A percentile compares a stretch with the other conserved stretches of the same genome.
Conservation (phyloP, 2,329 filamentous ascomycete genomes). For the Xylariaceae sp. region DNA sequence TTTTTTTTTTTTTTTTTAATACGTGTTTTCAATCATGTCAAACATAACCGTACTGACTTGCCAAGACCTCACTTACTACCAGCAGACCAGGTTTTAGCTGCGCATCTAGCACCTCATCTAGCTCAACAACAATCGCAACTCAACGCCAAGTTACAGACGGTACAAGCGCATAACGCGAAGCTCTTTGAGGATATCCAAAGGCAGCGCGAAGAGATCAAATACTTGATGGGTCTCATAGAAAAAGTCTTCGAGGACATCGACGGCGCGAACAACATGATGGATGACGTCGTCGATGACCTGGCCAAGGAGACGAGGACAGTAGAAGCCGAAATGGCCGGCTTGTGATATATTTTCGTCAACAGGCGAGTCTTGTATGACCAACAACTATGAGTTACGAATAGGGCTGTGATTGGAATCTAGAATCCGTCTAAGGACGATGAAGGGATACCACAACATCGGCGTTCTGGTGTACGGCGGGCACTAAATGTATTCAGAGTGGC, state of each 20-base stretch:
- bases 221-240: slow-evolving; percentile 54
- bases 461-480: not conserved
- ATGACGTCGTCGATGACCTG: slow-evolving; percentile 50
- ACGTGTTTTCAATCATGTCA: not conserved
- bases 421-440: not conserved
- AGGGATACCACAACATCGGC: not conserved
- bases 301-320: slow-evolving; percentile 52
- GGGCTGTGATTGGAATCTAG: not conserved
- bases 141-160: slow-evolving; percentile 59
- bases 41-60: slow-evolving; percentile 2
- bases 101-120: slow-evolving; percentile 58
- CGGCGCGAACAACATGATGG: slow-evolving; percentile 53
- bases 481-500: not conserved
- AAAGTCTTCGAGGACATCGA: slow-evolving; percentile 56
- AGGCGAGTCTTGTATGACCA: not conserved
- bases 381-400: not conserved
- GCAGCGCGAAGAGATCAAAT: slow-evolving; percentile 59
- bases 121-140: slow-evolving; percentile 57
- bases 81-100: slow-evolving; percentile 53
- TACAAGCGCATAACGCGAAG: slow-evolving; percentile 58
- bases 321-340: slow-evolving; percentile 43
- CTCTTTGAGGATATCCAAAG: slow-evolving; percentile 53
- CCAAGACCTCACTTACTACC: slow-evolving; percentile 58
- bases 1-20: not conserved
- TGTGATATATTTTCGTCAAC: slow-evolving; percentile 3